These are phyloP conservation scores for Alliaria petiolata DNA, from an alignment of 345 rosid genomes.

Conservation along the genomic window DNA sequence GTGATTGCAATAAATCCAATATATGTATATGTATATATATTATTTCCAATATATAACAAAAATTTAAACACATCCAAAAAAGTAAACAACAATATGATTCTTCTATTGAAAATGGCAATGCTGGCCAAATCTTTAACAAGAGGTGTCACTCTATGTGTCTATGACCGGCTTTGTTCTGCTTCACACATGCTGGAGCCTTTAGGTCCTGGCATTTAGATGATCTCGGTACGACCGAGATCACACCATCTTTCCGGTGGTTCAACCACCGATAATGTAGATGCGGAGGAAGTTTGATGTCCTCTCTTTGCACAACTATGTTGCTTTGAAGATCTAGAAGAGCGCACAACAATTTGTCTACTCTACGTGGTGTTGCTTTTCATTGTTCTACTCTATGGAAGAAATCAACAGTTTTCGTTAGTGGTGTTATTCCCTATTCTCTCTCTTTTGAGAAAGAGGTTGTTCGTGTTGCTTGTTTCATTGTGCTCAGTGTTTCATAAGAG, in stretches of 20 bases:
- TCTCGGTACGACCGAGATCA: constrained; percentile 38
- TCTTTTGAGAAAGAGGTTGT: too few species aligned
- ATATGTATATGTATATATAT: not conserved
- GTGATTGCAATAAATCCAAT: not conserved
- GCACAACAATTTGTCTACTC: too few species aligned
- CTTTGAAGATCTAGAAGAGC: too few species aligned
- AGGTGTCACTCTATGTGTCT: constrained; percentile 22
- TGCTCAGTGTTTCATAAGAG: too few species aligned
- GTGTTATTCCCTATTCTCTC: too few species aligned
- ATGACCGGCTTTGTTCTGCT: constrained; percentile 70
- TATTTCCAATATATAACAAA: not conserved
- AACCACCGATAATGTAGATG: constrained; percentile 37
- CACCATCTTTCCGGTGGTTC: constrained; percentile 38
- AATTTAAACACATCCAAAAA: constrained; percentile 11
- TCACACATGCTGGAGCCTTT: constrained; percentile 62
- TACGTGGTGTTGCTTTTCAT: too few species aligned
- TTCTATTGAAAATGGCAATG: constrained; percentile 17
- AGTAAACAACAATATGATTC: constrained; percentile 25
- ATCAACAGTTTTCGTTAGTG: too few species aligned
- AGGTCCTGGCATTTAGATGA: constrained; percentile 74
- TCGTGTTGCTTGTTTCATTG: too few species aligned
- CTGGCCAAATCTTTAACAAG: constrained; percentile 12
- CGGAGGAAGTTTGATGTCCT: not conserved
- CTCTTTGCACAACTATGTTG: too few species aligned
- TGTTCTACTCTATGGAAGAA: too few species aligned